Evolutionary conservation across 805 yeast genomes (phyloP).

Genomic region (Ogataea haglerorum): DNA sequence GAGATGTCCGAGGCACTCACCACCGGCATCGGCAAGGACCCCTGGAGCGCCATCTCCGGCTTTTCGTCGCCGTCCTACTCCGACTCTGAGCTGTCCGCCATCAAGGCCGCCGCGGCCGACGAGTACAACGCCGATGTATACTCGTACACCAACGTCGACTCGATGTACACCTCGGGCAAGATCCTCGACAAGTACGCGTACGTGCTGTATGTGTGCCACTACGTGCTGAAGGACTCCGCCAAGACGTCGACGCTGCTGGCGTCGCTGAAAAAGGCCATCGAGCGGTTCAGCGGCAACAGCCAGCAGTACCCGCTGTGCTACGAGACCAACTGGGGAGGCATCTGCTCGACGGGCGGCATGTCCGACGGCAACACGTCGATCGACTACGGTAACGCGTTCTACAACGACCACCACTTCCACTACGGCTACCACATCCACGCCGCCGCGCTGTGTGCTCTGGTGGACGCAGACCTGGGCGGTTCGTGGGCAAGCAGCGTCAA

Average conservation of each 20-base stretch:
- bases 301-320: slow-evolving; percentile 71
- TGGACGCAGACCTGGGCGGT: slow-evolving; percentile 49
- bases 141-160: slow-evolving; percentile 43
- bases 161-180: slow-evolving; percentile 80
- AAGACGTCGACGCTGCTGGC: slow-evolving; percentile 53
- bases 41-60: slow-evolving; percentile 51
- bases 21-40: slow-evolving; percentile 42
- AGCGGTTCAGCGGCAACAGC: slow-evolving; percentile 59
- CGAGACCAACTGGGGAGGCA: slow-evolving; percentile 72
- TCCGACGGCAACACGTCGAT: slow-evolving; percentile 41
- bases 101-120: slow-evolving; percentile 33
- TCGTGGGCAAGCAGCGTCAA: slow-evolving; percentile 47
- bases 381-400: slow-evolving; percentile 71
- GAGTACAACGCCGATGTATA: slow-evolving; percentile 42
- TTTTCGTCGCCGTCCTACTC: slow-evolving; percentile 23
- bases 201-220: slow-evolving; percentile 66
- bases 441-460: slow-evolving; percentile 56
- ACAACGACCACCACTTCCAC: slow-evolving; percentile 76
- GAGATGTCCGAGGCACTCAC: slow-evolving; percentile 44
- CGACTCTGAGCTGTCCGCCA: slow-evolving; percentile 17
- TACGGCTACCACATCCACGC: slow-evolving; percentile 74
- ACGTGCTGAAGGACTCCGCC: slow-evolving; percentile 52
- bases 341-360: slow-evolving; percentile 62
- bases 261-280: slow-evolving; percentile 59
- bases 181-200: slow-evolving; percentile 83